Base-by-base conservation (phyloP, 805 yeast species). In the Candida morakotiae region DNA sequence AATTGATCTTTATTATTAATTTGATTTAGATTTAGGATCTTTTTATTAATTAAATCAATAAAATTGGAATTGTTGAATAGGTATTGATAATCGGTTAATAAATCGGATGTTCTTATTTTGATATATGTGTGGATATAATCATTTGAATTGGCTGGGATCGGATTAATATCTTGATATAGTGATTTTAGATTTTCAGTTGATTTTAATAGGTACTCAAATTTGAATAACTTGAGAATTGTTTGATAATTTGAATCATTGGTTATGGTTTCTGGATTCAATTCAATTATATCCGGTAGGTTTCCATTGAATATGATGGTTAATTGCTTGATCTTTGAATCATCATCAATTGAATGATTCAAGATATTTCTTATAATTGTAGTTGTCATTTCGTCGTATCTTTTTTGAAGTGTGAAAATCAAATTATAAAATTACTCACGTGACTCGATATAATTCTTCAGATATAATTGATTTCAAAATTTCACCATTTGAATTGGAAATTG, bases 11-110 rank as follows among this genome's bases (percentile, higher is more conserved):
- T 14, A 9, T 34, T 23, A 8, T 42, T 43, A 3, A 48, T 31
- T 24, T 38, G 35, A 20, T 51, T 56, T 7, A 51, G 34, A 6
- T 52, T 37, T 17, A 56, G 44, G 20, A 63, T 44, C 40, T 67
- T 61, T 40, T 58, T 60, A 35, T 60, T 56, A n/a, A 61, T 49
- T 40, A 61, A 48, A 13, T 60, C 65, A 18, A 56, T 43, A 9
- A 53, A 36, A 23, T 51, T 46, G 13, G 39, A 41, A 11, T 42
- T 31, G 2, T 40, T 47, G 9, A 47, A 40, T 9, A 64, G 41
- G 32, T 47, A 51, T 40, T 55, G 60, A 39, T 51, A 59, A 43
- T 67, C 71, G 7, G 62, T 52, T 23, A 43, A 35, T 20, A 66
- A 42, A 43, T 67, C 73, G 20, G 51, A 47, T 36, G 55, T 57